These are phyloP conservation scores for Xylariaceae sp. DNA, from an alignment of 2,329 filamentous ascomycete species.

Conservation along the genomic window DNA sequence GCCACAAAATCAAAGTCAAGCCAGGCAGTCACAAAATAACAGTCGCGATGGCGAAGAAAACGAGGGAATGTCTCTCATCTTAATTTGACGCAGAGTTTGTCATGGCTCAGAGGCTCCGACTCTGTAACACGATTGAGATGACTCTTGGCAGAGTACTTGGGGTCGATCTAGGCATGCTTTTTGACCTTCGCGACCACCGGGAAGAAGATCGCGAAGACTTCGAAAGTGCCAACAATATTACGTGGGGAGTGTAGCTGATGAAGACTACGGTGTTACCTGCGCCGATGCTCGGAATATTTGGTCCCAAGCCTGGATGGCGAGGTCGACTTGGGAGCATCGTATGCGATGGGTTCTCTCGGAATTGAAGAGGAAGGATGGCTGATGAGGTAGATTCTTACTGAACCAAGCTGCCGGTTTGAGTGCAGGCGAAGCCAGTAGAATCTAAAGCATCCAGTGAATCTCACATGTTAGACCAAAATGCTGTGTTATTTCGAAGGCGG, in stretches of 20 bases:
- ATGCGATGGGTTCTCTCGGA: no score
- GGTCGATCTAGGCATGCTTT: slow-evolving; percentile 75
- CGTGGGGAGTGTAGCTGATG: neutral
- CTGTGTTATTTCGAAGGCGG: no score
- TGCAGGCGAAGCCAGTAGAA: no score
- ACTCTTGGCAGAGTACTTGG: slow-evolving; percentile 81
- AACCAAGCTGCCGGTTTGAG: no score
- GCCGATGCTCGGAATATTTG: neutral
- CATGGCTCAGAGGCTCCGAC: slow-evolving; percentile 69
- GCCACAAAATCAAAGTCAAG: slow-evolving; percentile 2
- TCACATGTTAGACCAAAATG: no score
- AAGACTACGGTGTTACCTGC: slow-evolving; percentile 12
- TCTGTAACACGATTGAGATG: slow-evolving; percentile 93
- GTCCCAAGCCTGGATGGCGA: neutral
- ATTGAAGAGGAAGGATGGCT: no score
- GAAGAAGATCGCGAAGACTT: slow-evolving; percentile 74
- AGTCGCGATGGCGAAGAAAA: slow-evolving; percentile 3
- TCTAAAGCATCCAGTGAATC: no score
- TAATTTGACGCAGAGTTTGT: slow-evolving; percentile 84
- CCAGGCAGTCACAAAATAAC: no score
- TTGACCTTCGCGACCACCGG: slow-evolving; percentile 82
- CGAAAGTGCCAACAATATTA: slow-evolving; percentile 69
- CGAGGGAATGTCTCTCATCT: slow-evolving; percentile 68
- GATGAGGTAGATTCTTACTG: no score
- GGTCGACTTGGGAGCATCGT: no score